Evolutionary conservation across 1,139 yeast species (phyloP).

Genomic region (Geotrichum klebahnii): DNA sequence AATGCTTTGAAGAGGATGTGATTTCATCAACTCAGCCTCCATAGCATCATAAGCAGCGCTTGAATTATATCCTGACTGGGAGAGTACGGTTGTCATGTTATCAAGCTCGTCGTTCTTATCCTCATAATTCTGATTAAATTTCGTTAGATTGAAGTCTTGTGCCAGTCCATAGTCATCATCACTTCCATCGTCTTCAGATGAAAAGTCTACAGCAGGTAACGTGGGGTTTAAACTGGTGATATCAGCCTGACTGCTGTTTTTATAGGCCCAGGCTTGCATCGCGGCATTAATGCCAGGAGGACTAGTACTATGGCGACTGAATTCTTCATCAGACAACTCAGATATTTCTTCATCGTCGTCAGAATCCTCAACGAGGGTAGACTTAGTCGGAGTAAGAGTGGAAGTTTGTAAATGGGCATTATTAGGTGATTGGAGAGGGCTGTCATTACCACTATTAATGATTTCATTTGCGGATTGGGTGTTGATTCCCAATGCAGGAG

Average conservation of each 20-base stretch:
- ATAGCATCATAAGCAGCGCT: not conserved
- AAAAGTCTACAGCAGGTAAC: slow-evolving; percentile 6
- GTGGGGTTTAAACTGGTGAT: slow-evolving; percentile 9
- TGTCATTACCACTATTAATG: not conserved
- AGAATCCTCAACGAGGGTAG: slow-evolving; percentile 27
- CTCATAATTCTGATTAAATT: not conserved
- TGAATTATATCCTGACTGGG: not conserved
- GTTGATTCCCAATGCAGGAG: not conserved
- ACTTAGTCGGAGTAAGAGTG: slow-evolving; percentile 17
- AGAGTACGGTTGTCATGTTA: not conserved
- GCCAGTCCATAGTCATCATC: slow-evolving; percentile 22
- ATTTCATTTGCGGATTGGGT: not conserved
- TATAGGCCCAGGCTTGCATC: slow-evolving; percentile 22
- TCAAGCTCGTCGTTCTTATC: not conserved
- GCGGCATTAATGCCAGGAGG: slow-evolving; percentile 19
- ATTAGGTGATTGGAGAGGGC: slow-evolving; percentile 12
- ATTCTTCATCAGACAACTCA: slow-evolving; percentile 5
- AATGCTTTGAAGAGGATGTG: slow-evolving; percentile 17
- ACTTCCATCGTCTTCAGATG: slow-evolving; percentile 28
- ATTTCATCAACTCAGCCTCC: slow-evolving; percentile 1
- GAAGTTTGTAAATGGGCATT: slow-evolving; percentile 8
- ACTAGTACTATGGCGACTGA: not conserved
- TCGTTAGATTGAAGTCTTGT: slow-evolving; percentile 12
- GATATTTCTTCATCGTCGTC: slow-evolving; percentile 29
- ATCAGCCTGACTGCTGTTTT: slow-evolving; percentile 23